Evolutionary conservation across 2,329 filamentous ascomycete species (phyloP), one percentile per base, ranked within the genome.

Genomic region (Pseudocercospora fuligena): DNA sequence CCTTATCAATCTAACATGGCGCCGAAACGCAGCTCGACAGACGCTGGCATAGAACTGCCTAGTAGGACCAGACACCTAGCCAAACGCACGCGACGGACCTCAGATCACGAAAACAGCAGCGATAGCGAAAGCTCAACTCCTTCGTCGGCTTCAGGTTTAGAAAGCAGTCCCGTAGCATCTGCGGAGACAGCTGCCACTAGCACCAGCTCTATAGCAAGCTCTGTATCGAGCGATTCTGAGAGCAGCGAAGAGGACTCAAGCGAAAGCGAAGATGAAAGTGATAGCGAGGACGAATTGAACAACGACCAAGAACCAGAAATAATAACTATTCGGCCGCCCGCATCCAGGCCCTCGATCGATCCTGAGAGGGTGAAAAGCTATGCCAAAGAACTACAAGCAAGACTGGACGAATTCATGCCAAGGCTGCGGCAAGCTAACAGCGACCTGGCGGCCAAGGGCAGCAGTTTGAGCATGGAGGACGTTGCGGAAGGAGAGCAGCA

Each of bases 401-500:
- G 73, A 43, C 63, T 78, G 11, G 68, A 73, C 12, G 66, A 74
- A 5, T 75, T 79, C 40, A 64, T 79, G 40, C 77, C 76, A 11
- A 73, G 73, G 58, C 31, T 79, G 25, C 73, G 70, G 16, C 70
- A 73, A 23, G 76, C 77, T 11, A 78, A 79, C 54, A 66, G 60
- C n/a, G 61, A 73, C 53, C 67, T 78, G 19, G 68, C 61, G 29
- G 51, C 67, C 19, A 68, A 69, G 16, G 74, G 73, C 7, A 61
- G 65, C 12, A 70, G 64, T n/a, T 40, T 70, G 21, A 75, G 65
- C 61, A 73, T 79, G 67, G 76, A 78, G 69, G 70, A 74, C 43
- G 75, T 78, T 11, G 70, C 70, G 31, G 77, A 78, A 1, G 73
- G 66, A 5, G 73, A 75, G 60, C 70, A 71, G 62, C 73, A 78